These are phyloP conservation scores for Apiotrichum gamsii DNA, from an alignment of 1,284 basidiomycete genomes.

Conservation along the genomic window DNA sequence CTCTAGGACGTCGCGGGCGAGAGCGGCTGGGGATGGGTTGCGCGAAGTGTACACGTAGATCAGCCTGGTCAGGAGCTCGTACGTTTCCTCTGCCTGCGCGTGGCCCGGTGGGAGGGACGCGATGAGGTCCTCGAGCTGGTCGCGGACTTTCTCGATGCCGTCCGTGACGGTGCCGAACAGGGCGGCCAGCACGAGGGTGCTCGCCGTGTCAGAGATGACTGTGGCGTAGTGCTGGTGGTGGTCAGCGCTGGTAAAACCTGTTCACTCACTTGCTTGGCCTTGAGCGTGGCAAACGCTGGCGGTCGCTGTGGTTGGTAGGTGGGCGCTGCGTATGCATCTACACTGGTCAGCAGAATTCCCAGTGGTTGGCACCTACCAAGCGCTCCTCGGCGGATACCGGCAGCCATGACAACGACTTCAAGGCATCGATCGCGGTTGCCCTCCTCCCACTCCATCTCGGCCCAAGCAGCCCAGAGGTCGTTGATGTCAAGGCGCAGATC, in stretches of 20 bases:
- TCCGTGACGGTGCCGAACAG: constrained; percentile 29
- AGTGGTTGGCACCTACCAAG: no score
- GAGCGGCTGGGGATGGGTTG: constrained; percentile 29
- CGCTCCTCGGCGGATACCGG: constrained; percentile 11
- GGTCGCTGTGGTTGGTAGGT: constrained; percentile 5
- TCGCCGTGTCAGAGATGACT: constrained; percentile 4
- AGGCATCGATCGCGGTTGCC: constrained; percentile 22
- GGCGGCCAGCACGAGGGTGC: constrained; percentile 25
- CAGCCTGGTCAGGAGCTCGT: constrained; percentile 42
- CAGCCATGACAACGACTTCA: constrained; percentile 28
- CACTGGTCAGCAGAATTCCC: not conserved
- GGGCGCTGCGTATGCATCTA: not conserved
- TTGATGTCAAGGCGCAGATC: constrained; percentile 22
- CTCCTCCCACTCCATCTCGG: constrained; percentile 65
- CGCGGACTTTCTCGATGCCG: constrained; percentile 19
- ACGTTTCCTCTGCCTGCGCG: constrained; percentile 40
- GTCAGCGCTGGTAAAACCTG: not conserved
- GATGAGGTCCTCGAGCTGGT: constrained; percentile 16
- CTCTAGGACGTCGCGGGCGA: constrained; percentile 43
- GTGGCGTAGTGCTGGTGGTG: constrained; percentile 17
- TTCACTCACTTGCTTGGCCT: constrained; percentile 32
- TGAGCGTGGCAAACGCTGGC: constrained; percentile 27
- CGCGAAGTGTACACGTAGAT: constrained; percentile 38
- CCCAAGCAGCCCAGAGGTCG: constrained; percentile 81
- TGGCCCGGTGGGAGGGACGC: constrained; percentile 11